phyloP scores from a whole-genome alignment of 164 flowering plant species.

The Magnolia kwangsiensis region DNA sequence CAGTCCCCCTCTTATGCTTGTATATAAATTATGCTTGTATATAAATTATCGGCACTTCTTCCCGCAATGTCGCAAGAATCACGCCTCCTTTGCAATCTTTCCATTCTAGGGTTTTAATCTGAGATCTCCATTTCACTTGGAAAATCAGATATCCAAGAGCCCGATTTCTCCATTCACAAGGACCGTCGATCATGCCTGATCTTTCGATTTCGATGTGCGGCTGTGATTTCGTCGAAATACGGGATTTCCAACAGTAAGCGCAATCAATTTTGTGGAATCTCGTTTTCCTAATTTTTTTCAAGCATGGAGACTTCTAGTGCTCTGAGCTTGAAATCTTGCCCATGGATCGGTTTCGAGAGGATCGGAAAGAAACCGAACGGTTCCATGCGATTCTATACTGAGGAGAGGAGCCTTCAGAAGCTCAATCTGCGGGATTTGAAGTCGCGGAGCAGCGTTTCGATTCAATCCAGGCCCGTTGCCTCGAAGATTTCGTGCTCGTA shows the following conservation, averaged over 20 bases:
- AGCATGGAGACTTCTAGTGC: conserved; percentile 40
- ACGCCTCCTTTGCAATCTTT: not conserved
- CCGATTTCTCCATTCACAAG: not conserved
- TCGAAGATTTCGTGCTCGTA: conserved; percentile 37
- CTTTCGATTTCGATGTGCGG: not conserved
- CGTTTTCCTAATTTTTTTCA: not conserved
- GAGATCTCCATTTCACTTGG: not conserved
- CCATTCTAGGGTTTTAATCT: not conserved
- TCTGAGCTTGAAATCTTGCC: conserved; percentile 25
- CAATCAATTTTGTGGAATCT: not conserved
- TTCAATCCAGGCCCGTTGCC: too few relatives aligned
- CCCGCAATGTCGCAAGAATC: not conserved
- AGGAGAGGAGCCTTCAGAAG: conserved; percentile 18
- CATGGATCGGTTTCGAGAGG: conserved; percentile 28
- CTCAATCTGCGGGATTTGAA: conserved; percentile 21
- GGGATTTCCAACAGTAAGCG: not conserved
- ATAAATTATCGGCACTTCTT: not conserved
- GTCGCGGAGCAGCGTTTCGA: conserved; percentile 8
- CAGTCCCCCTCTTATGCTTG: not conserved
- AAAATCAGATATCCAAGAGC: not conserved
- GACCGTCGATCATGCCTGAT: not conserved
- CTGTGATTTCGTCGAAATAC: not conserved
- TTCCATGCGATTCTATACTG: conserved; percentile 17
- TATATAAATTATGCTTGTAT: not conserved
- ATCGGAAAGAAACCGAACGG: conserved; percentile 24